These are phyloP conservation scores for Ceratocystis eucalypticola DNA, from an alignment of 2,329 filamentous ascomycete genomes.

Conservation along the genomic window DNA sequence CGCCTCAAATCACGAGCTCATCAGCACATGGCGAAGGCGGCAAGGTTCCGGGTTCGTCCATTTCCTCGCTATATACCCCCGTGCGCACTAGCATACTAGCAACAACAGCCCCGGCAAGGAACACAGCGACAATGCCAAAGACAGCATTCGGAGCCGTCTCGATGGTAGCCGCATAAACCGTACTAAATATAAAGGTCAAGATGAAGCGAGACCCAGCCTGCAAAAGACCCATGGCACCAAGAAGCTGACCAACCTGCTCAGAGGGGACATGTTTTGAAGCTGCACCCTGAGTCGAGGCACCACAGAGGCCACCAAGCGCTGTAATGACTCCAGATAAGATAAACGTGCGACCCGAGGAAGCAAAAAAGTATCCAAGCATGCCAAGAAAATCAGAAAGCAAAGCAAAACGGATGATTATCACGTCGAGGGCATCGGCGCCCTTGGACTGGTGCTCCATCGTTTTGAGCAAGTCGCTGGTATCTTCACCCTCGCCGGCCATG, in stretches of 20 bases:
- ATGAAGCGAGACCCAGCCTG: slow-evolving; percentile 71
- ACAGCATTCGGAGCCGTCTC: slow-evolving; percentile 65
- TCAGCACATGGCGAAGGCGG: slow-evolving; percentile 12
- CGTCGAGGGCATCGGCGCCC: slow-evolving; percentile 66
- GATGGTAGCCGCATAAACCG: slow-evolving; percentile 73
- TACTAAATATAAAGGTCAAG: slow-evolving; percentile 70
- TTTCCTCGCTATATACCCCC: slow-evolving; percentile 16
- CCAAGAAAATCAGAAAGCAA: slow-evolving; percentile 66
- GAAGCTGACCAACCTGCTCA: slow-evolving; percentile 69
- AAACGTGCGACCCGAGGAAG: slow-evolving; percentile 50
- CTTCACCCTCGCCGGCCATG: slow-evolving; percentile 18
- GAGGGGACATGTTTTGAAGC: slow-evolving; percentile 84
- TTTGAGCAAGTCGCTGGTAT: slow-evolving; percentile 10
- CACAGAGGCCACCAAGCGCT: slow-evolving; percentile 69
- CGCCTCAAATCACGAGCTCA: slow-evolving; percentile 13
- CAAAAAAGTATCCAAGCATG: slow-evolving; percentile 59
- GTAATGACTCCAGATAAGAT: slow-evolving; percentile 58
- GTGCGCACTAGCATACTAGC: slow-evolving; percentile 13
- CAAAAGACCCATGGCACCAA: slow-evolving; percentile 75
- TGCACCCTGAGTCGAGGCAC: slow-evolving; percentile 69
- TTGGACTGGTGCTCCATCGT: slow-evolving; percentile 30
- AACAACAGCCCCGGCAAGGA: slow-evolving; percentile 9
- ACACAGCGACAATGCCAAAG: slow-evolving; percentile 34
- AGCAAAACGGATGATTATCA: slow-evolving; percentile 60
- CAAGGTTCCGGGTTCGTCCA: background rate